These are phyloP conservation scores for Cicer chorassanicum DNA, from an alignment of 306 rosid species.

Conservation along the genomic window DNA sequence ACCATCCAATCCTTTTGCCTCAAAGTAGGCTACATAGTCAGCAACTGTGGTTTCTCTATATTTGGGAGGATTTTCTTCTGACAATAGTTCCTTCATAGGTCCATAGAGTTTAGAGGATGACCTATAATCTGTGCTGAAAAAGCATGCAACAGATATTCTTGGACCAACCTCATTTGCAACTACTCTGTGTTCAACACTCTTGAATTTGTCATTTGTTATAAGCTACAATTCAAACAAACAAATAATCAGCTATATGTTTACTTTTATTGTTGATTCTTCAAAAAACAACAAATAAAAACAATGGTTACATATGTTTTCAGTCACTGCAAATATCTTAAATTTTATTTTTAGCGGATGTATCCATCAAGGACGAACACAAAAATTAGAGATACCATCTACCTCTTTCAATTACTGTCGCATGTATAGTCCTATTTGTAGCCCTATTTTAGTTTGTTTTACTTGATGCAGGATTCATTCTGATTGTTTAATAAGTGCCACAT, in stretches of 20 bases:
- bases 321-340: no score
- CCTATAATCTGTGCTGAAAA: constrained; percentile 34
- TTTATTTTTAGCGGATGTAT: no score
- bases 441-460: no score
- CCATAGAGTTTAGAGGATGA: constrained; percentile 41
- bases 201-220: constrained; percentile 50
- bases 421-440: no score
- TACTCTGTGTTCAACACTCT: constrained; percentile 48
- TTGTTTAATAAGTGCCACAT: no score
- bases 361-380: no score
- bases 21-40: constrained; percentile 32
- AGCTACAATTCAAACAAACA: constrained; percentile 32
- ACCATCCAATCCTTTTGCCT: constrained; percentile 48
- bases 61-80: constrained; percentile 56
- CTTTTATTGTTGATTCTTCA: neutral
- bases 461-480: no score
- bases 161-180: constrained; percentile 41
- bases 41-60: constrained; percentile 48
- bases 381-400: no score
- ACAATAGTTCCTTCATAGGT: constrained; percentile 62
- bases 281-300: neutral
- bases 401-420: no score
- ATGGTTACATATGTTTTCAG: no score
- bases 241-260: constrained; percentile 12
- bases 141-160: constrained; percentile 47